Conservation (phyloP, 805 yeast genomes). For the Hanseniaspora singularis region DNA sequence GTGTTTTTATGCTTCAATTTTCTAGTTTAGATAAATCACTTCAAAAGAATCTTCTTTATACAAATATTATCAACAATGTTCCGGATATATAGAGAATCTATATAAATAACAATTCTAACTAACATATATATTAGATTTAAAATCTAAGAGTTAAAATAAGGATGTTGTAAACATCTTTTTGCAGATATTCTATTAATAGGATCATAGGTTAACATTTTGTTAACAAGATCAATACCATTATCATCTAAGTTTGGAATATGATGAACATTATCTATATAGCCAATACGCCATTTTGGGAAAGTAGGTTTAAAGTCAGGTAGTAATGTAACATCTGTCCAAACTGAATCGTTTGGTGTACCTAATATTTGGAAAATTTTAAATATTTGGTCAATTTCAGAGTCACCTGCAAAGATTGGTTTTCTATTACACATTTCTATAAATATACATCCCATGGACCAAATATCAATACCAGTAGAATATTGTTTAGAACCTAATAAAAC, state of each 20-base stretch:
- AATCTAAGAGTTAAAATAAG: slow-evolving; percentile 34
- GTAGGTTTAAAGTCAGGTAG: slow-evolving; percentile 77
- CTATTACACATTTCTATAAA: slow-evolving; percentile 99
- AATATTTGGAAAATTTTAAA: slow-evolving; percentile 79
- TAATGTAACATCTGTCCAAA: slow-evolving; percentile 94
- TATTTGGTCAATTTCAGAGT: slow-evolving; percentile 90
- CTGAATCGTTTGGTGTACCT: slow-evolving; percentile 92
- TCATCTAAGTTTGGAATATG: slow-evolving; percentile 54
- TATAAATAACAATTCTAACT: too few relatives aligned
- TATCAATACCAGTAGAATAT: slow-evolving; percentile 91
- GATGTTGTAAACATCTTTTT: slow-evolving; percentile 79
- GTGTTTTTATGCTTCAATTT: slow-evolving; percentile 5
- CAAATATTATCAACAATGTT: slow-evolving; percentile 4
- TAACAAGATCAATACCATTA: slow-evolving; percentile 74
- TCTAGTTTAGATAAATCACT: neutral
- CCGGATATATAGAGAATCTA: slow-evolving; percentile 8
- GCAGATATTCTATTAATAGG: slow-evolving; percentile 92
- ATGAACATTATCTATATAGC: slow-evolving; percentile 68
- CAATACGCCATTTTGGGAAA: slow-evolving; percentile 78
- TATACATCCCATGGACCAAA: slow-evolving; percentile 98
- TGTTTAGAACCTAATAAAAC: slow-evolving; percentile 89
- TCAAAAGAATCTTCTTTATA: neutral
- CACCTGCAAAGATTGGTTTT: slow-evolving; percentile 90
- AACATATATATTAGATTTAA: too few relatives aligned
- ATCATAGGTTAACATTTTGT: slow-evolving; percentile 71